Conservation (phyloP, 2,329 filamentous ascomycete species). For the Dactylellina sp. region DNA sequence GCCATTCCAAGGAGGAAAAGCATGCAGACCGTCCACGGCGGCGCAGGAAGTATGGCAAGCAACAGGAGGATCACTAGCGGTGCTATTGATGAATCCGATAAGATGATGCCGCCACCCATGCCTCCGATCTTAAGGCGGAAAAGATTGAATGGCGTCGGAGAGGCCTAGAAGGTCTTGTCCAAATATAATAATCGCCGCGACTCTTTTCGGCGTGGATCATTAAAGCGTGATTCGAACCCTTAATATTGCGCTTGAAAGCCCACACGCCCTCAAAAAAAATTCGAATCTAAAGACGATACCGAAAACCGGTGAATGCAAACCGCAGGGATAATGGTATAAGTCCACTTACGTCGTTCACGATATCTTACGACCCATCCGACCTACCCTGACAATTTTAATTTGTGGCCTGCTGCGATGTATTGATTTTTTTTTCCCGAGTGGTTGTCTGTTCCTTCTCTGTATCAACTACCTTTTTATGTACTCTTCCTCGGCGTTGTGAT, state of each 20-base stretch:
- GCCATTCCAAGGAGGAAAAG: conserved; percentile 57
- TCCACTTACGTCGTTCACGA: conserved; percentile 35
- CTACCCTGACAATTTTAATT: conserved; percentile 24
- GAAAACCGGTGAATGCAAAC: background rate
- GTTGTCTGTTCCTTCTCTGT: conserved; percentile 4
- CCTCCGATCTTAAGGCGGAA: conserved; percentile 56
- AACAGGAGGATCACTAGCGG: conserved; percentile 47
- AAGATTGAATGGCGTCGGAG: conserved; percentile 59
- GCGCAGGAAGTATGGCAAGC: conserved; percentile 55
- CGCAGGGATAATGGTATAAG: background rate
- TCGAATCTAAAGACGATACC: background rate
- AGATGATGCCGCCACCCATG: conserved; percentile 40
- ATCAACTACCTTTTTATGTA: conserved; percentile 23
- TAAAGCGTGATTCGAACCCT: background rate
- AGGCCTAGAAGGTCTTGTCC: conserved; percentile 47
- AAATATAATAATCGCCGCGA: conserved; percentile 5
- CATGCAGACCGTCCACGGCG: conserved; percentile 57
- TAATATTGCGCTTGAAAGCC: background rate
- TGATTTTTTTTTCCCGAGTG: conserved; percentile 13
- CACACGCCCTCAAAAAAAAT: background rate
- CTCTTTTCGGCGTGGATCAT: background rate
- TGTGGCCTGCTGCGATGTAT: conserved; percentile 20
- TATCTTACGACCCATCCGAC: conserved; percentile 25
- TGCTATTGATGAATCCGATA: conserved; percentile 15
- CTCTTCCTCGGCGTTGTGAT: conserved; percentile 24